Conservation (phyloP, 164 flowering plant species). For the Macadamia integrifolia region DNA sequence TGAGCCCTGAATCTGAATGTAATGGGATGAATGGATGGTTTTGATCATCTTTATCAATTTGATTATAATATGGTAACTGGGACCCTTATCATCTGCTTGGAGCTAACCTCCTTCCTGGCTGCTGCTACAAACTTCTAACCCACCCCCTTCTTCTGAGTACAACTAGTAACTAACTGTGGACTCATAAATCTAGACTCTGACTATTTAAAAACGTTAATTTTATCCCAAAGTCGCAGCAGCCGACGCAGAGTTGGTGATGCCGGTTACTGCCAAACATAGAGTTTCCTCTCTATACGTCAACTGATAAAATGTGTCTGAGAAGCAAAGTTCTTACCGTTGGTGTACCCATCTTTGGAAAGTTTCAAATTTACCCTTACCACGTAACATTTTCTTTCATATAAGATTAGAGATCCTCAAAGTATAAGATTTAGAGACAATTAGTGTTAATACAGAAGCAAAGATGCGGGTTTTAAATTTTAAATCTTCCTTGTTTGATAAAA, state of each 20-base stretch:
- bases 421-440: not conserved
- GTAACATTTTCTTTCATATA: not conserved
- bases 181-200: too few species aligned
- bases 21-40: too few species aligned
- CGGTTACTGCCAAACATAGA: not conserved
- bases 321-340: conserved; percentile 27
- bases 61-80: too few species aligned
- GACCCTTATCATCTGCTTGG: too few species aligned
- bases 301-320: conserved; percentile 18
- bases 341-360: not conserved
- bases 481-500: not conserved
- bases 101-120: too few species aligned
- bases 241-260: not conserved
- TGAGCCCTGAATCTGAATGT: too few species aligned
- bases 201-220: too few species aligned
- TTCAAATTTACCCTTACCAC: not conserved
- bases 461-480: not conserved
- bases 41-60: too few species aligned
- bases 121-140: too few species aligned
- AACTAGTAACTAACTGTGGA: too few species aligned
- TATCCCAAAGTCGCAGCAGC: too few species aligned
- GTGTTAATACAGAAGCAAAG: not conserved
- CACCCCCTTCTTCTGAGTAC: too few species aligned
- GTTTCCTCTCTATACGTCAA: conserved; percentile 2
- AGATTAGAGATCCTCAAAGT: not conserved